phyloP scores from a whole-genome alignment of 2,329 filamentous ascomycete species.

The Penicillium sp. region DNA sequence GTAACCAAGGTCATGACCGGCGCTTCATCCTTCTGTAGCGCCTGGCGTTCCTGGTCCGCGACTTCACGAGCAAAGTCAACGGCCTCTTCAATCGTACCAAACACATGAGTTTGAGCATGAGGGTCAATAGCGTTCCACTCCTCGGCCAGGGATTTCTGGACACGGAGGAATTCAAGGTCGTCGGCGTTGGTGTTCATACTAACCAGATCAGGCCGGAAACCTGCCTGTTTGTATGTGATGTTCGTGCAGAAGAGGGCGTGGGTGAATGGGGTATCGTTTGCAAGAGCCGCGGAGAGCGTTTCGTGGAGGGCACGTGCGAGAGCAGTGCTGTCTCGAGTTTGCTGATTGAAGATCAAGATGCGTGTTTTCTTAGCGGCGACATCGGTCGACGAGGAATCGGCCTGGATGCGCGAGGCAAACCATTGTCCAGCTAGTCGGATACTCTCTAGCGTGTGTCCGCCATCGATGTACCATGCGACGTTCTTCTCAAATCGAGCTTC shows the following conservation, averaged over 20 bases:
- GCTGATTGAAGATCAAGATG: constrained; percentile 87
- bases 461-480: constrained; percentile 79
- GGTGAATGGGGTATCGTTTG: constrained; percentile 58
- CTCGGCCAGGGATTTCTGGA: constrained; percentile 68
- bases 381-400: constrained; percentile 35
- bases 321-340: constrained; percentile 73
- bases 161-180: constrained; percentile 60
- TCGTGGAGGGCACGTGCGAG: constrained; percentile 66
- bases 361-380: constrained; percentile 47
- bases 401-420: constrained; percentile 62
- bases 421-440: constrained; percentile 74
- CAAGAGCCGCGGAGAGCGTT: constrained; percentile 51
- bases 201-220: constrained; percentile 65
- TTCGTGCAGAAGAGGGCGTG: constrained; percentile 83
- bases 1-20: constrained; percentile 71
- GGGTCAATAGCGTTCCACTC: constrained; percentile 62
- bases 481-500: constrained; percentile 64
- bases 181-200: constrained; percentile 62
- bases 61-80: constrained; percentile 58
- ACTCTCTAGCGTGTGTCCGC: constrained; percentile 84
- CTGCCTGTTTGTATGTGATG: constrained; percentile 61
- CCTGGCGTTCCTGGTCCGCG: constrained; percentile 36
- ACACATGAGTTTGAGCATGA: constrained; percentile 56
- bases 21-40: constrained; percentile 33
- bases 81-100: constrained; percentile 69